phyloP scores from a whole-genome alignment of 352 stramenopile genomes.

The Phytopythium ostracodes region DNA sequence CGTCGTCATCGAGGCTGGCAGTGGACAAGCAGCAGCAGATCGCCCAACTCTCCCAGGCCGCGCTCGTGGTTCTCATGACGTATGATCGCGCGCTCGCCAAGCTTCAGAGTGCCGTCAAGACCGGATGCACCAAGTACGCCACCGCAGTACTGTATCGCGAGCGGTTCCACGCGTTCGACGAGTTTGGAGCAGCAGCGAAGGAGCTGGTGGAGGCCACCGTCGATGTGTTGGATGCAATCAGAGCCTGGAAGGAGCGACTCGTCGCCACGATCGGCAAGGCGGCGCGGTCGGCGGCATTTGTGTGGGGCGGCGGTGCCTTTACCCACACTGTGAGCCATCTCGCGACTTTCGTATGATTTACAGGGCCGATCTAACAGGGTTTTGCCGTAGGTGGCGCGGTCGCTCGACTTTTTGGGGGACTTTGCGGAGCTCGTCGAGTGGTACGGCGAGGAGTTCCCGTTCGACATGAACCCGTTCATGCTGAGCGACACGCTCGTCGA shows the following conservation, averaged over 20 bases:
- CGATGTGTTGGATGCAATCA: slow-evolving; percentile 33
- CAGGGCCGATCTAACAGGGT: neutral
- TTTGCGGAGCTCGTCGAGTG: slow-evolving; percentile 42
- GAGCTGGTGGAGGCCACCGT: slow-evolving; percentile 26
- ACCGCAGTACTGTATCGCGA: slow-evolving; percentile 44
- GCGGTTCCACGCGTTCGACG: slow-evolving; percentile 62
- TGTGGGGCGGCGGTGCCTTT: slow-evolving; percentile 60
- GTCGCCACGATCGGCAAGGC: neutral
- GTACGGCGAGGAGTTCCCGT: slow-evolving; percentile 74
- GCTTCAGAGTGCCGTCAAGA: slow-evolving; percentile 10
- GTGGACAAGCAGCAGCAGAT: slow-evolving; percentile 1
- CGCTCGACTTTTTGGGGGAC: slow-evolving; percentile 43
- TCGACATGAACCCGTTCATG: slow-evolving; percentile 68
- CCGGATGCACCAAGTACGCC: slow-evolving; percentile 29
- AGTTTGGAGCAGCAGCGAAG: slow-evolving; percentile 28
- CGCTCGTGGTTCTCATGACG: slow-evolving; percentile 15
- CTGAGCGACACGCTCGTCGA: slow-evolving; percentile 42
- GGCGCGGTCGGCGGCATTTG: slow-evolving; percentile 20
- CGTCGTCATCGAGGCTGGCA: neutral
- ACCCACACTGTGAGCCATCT: slow-evolving; percentile 19
- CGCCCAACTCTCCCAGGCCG: slow-evolving; percentile 34
- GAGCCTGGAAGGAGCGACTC: slow-evolving; percentile 24
- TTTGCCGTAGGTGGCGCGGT: slow-evolving; percentile 29
- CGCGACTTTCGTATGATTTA: neutral
- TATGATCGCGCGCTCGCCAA: slow-evolving; percentile 36